These are phyloP conservation scores for Cladosporium austrohemisphaericum DNA, from an alignment of 2,329 filamentous ascomycete species.

Conservation along the genomic window DNA sequence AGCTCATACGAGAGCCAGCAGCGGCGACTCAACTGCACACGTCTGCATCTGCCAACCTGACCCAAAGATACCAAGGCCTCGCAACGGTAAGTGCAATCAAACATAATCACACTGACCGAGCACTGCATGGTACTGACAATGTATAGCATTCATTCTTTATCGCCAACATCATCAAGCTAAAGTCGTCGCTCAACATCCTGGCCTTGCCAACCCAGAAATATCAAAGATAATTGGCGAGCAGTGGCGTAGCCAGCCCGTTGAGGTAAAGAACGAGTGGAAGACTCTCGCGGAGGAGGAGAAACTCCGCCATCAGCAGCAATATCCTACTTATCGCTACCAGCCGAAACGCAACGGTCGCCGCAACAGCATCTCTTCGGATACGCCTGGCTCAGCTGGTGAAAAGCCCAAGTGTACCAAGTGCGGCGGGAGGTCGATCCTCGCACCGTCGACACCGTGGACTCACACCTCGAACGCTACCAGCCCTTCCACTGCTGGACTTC, in stretches of 20 bases:
- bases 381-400: slow-evolving; percentile 31
- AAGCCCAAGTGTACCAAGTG: slow-evolving; percentile 64
- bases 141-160: slow-evolving; percentile 91
- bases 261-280: slow-evolving; percentile 83
- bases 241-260: slow-evolving; percentile 75
- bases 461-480: slow-evolving; percentile 23
- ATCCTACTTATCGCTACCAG: slow-evolving; percentile 92
- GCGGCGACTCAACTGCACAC: slow-evolving; percentile 45
- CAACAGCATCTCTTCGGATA: slow-evolving; percentile 32
- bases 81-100: slow-evolving; percentile 60
- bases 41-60: slow-evolving; percentile 69
- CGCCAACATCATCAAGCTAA: slow-evolving; percentile 85
- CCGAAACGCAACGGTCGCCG: slow-evolving; percentile 59
- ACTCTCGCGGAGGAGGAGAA: slow-evolving; percentile 90
- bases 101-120: slow-evolving; percentile 10
- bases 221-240: slow-evolving; percentile 94
- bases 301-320: slow-evolving; percentile 78
- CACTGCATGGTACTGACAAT: slow-evolving; percentile 25
- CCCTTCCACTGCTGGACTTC: slow-evolving; percentile 25
- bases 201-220: slow-evolving; percentile 89
- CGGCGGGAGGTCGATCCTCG: slow-evolving; percentile 63
- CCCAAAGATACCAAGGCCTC: slow-evolving; percentile 66
- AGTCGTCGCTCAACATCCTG: slow-evolving; percentile 78
- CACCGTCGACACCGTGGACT: slow-evolving; percentile 55
- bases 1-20: slow-evolving; percentile 28